Evolutionary conservation across 2,329 filamentous ascomycete genomes (phyloP).

Genomic region (Sarocladiaceae sp.): DNA sequence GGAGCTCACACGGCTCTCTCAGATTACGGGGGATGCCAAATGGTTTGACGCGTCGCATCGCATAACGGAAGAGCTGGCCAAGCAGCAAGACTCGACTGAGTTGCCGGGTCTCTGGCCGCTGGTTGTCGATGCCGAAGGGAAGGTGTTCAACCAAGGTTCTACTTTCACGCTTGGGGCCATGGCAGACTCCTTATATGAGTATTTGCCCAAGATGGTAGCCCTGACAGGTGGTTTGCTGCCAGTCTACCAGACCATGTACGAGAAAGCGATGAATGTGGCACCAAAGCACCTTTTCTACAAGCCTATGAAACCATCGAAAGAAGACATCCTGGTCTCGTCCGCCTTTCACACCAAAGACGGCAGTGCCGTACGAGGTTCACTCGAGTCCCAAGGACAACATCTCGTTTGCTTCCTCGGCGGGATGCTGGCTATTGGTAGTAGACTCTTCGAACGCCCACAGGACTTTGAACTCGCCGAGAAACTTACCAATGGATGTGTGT

Average conservation of each 20-base stretch:
- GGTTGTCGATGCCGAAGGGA: conserved; percentile 50
- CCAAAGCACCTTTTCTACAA: conserved; percentile 61
- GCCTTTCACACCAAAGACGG: conserved; percentile 17
- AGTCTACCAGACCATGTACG: conserved; percentile 61
- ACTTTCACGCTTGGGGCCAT: conserved; percentile 47
- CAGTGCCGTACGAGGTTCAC: conserved; percentile 19
- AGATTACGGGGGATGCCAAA: conserved; percentile 64
- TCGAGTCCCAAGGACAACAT: conserved; percentile 29
- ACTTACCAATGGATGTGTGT: conserved; percentile 45
- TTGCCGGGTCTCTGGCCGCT: conserved; percentile 75
- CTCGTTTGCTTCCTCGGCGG: conserved; percentile 47
- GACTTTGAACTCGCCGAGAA: conserved; percentile 38
- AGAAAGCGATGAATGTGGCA: conserved; percentile 54
- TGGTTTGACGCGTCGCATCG: conserved; percentile 74
- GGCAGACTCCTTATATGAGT: conserved; percentile 55
- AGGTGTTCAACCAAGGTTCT: conserved; percentile 38
- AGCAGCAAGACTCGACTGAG: conserved; percentile 60
- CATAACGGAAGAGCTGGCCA: conserved; percentile 63
- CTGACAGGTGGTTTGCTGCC: conserved; percentile 57
- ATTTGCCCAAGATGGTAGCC: conserved; percentile 56
- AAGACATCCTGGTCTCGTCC: conserved; percentile 59
- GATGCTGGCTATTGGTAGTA: conserved; percentile 42
- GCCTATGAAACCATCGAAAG: conserved; percentile 45
- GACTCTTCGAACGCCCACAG: conserved; percentile 32
- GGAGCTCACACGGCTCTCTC: conserved; percentile 69